Evolutionary conservation across 768 basidiomycete species (phyloP).

Genomic region (Mycena leptocephala): DNA sequence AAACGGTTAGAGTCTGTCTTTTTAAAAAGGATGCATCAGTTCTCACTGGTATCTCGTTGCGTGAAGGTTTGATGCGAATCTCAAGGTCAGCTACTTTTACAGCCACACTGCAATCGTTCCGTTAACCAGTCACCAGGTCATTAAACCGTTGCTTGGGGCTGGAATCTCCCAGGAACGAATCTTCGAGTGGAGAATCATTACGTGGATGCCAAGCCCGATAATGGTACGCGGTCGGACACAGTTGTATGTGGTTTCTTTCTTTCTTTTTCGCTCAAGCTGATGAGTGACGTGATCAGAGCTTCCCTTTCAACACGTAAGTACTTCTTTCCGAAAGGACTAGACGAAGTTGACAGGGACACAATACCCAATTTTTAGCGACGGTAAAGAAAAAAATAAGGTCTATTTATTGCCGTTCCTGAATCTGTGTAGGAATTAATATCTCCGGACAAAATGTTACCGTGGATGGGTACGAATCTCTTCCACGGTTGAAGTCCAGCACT

Average conservation of each 20-base stretch:
- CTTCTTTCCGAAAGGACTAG: not conserved
- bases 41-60: not conserved
- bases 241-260: slow-evolving; percentile 42
- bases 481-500: not conserved
- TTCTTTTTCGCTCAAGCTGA: not conserved
- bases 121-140: slow-evolving; percentile 53
- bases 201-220: slow-evolving; percentile 58
- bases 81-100: slow-evolving; percentile 41
- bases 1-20: slow-evolving; percentile 43
- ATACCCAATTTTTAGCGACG: slow-evolving; percentile 38
- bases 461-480: slow-evolving; percentile 47
- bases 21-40: not conserved
- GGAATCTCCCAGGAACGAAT: slow-evolving; percentile 58
- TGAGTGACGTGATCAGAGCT: slow-evolving; percentile 45
- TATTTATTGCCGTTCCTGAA: not conserved
- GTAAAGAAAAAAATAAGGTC: slow-evolving; percentile 19
- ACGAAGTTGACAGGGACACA: not conserved
- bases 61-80: slow-evolving; percentile 37
- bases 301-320: slow-evolving; percentile 60
- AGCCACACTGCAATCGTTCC: slow-evolving; percentile 28
- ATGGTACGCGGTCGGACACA: slow-evolving; percentile 54
- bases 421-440: slow-evolving; percentile 50
- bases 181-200: slow-evolving; percentile 57
- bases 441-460: slow-evolving; percentile 58
- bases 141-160: slow-evolving; percentile 69